Percentiles rank a stretch among this genome's conserved stretches.
Evolutionary conservation across 352 stramenopile species (phyloP).

Genomic region (Globisporangium camurandrum): DNA sequence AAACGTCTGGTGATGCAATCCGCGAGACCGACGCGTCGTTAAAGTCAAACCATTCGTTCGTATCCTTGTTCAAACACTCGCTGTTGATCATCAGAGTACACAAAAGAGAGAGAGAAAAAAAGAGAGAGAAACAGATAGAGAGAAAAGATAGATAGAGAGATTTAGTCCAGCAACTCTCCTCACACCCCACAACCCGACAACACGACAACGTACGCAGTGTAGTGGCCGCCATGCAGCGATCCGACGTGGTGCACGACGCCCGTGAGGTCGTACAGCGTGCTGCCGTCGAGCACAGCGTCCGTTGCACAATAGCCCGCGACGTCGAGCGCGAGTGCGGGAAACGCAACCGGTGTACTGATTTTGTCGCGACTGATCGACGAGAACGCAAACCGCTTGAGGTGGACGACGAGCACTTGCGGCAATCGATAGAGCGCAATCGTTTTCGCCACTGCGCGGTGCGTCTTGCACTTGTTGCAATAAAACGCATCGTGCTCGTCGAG

Average conservation of each 20-base stretch:
- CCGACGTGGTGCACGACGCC: constrained; percentile 77
- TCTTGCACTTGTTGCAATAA: constrained; percentile 72
- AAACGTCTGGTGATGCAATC: no score
- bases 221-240: constrained; percentile 71
- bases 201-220: constrained; percentile 54
- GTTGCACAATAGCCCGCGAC: constrained; percentile 57
- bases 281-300: constrained; percentile 60
- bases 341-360: constrained; percentile 54
- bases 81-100: constrained; percentile 12
- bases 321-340: constrained; percentile 52
- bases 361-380: constrained; percentile 76
- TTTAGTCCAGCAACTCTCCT: no score
- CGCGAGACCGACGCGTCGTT: constrained; percentile 68
- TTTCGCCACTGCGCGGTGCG: constrained; percentile 57
- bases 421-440: constrained; percentile 72
- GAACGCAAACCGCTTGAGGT: constrained; percentile 87
- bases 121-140: neutral
- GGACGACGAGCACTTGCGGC: constrained; percentile 80
- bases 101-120: neutral
- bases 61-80: constrained; percentile 62
- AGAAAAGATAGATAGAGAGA: neutral
- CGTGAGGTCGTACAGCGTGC: constrained; percentile 68
- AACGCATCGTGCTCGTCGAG: constrained; percentile 58
- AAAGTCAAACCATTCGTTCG: constrained; percentile 75
- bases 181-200: no score